These are phyloP conservation scores for Picochlorum sp. DNA, from an alignment of 139 green algal species.

Conservation along the genomic window DNA sequence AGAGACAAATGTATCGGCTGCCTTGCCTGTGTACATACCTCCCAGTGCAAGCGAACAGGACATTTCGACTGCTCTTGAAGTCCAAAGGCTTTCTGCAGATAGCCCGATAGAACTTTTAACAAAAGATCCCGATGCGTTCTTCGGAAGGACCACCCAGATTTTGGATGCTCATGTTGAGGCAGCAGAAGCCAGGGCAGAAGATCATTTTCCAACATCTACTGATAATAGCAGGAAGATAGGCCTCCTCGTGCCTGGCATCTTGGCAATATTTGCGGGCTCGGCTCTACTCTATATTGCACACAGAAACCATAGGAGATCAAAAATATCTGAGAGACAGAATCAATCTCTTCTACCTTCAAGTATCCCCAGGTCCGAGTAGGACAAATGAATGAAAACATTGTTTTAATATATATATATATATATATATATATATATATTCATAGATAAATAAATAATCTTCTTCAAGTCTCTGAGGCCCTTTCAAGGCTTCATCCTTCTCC, in stretches of 20 bases:
- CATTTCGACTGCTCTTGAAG: conserved; percentile 26
- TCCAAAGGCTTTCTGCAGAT: conserved; percentile 36
- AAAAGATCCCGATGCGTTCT: conserved; percentile 40
- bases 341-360: too few relatives aligned
- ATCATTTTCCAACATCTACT: neutral
- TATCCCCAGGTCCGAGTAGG: too few relatives aligned
- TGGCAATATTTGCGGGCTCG: too few relatives aligned
- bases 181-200: neutral
- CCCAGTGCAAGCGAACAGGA: conserved; percentile 22
- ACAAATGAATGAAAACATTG: too few relatives aligned
- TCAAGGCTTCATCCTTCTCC: too few relatives aligned
- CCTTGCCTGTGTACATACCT: conserved; percentile 35
- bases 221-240: neutral
- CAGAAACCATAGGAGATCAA: too few relatives aligned
- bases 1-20: conserved; percentile 36
- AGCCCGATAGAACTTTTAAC: conserved; percentile 33
- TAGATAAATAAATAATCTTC: too few relatives aligned
- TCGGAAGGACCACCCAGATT: conserved; percentile 37
- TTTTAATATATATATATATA: too few relatives aligned
- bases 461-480: too few relatives aligned
- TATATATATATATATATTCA: too few relatives aligned
- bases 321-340: too few relatives aligned
- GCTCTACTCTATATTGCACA: too few relatives aligned
- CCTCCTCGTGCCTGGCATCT: neutral
- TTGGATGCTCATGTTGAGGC: conserved; percentile 14